These are phyloP conservation scores for Theobroma cacao DNA, from an alignment of 345 rosid genomes.

Conservation along the genomic window DNA sequence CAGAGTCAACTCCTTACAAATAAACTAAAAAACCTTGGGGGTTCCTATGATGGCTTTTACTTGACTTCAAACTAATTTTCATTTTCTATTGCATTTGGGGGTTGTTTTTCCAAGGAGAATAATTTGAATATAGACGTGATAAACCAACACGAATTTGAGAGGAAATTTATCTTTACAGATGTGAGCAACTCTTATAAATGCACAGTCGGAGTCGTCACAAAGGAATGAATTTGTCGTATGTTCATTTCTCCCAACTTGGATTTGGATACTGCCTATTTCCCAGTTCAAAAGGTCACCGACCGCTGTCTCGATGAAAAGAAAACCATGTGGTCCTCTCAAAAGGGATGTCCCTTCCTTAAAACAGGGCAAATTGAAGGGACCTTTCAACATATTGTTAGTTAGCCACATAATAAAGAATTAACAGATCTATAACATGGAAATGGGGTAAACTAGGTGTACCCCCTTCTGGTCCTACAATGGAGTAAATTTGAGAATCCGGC, in stretches of 20 bases:
- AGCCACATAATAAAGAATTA: background rate
- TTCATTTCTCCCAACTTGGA: background rate
- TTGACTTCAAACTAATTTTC: too few species aligned
- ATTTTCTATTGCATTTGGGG: too few species aligned
- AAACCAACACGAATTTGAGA: background rate
- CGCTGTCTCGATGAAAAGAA: background rate
- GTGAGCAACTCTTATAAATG: background rate
- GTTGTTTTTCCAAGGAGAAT: too few species aligned
- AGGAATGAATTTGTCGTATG: background rate
- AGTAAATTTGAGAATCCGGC: background rate
- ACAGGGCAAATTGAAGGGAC: background rate
- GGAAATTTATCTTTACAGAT: background rate
- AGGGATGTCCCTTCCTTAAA: background rate
- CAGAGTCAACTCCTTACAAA: too few species aligned
- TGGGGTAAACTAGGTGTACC: background rate
- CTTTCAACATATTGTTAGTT: background rate
- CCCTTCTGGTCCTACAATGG: background rate
- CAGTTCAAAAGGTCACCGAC: conserved; percentile 3
- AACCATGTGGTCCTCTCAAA: conserved; percentile 5
- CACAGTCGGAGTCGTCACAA: background rate
- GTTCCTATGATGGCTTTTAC: too few species aligned
- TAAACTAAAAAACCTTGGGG: too few species aligned
- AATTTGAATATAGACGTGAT: background rate
- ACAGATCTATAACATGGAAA: background rate
- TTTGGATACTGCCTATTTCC: background rate